A percentile compares a stretch with the other conserved stretches of the same genome.
Conservation (phyloP, 2,329 filamentous ascomycete genomes). For the Cercospora brassicicola region DNA sequence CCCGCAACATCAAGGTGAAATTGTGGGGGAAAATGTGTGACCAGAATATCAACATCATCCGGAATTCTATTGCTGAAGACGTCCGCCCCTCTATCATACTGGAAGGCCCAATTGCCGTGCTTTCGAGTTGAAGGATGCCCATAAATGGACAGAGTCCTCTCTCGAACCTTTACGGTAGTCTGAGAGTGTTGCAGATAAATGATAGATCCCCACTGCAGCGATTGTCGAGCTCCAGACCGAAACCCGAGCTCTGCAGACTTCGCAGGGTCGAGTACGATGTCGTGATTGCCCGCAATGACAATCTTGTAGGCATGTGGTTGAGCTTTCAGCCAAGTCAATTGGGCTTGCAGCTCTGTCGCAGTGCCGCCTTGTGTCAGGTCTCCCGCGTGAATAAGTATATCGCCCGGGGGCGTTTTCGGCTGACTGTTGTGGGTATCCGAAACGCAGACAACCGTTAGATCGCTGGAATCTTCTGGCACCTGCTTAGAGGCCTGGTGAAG, state of each 20-base stretch:
- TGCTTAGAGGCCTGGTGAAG: background rate
- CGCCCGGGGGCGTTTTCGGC: constrained; percentile 22
- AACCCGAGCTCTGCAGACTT: constrained; percentile 16
- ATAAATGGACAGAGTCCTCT: constrained; percentile 66
- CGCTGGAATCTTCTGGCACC: background rate
- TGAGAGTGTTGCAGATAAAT: constrained; percentile 39
- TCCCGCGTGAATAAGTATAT: constrained; percentile 32
- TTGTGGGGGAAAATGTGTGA: constrained; percentile 45
- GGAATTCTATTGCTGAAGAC: constrained; percentile 27
- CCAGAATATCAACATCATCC: constrained; percentile 40
- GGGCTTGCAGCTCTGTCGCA: constrained; percentile 22
- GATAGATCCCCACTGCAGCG: constrained; percentile 40
- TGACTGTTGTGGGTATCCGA: constrained; percentile 35
- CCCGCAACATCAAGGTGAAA: constrained; percentile 43
- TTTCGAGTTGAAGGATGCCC: constrained; percentile 68
- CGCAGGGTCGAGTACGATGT: constrained; percentile 23
- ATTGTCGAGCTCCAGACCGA: constrained; percentile 11
- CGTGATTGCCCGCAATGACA: constrained; percentile 33
- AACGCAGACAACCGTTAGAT: constrained; percentile 22
- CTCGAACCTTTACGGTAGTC: constrained; percentile 51
- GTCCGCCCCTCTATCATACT: constrained; percentile 40
- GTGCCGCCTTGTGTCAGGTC: constrained; percentile 28
- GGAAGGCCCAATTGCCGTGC: constrained; percentile 58
- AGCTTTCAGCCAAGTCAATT: constrained; percentile 25
- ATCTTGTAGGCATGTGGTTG: constrained; percentile 29